Evolutionary conservation across 176 grass and related monocot genomes (phyloP).

Genomic region (Olyra latifolia): DNA sequence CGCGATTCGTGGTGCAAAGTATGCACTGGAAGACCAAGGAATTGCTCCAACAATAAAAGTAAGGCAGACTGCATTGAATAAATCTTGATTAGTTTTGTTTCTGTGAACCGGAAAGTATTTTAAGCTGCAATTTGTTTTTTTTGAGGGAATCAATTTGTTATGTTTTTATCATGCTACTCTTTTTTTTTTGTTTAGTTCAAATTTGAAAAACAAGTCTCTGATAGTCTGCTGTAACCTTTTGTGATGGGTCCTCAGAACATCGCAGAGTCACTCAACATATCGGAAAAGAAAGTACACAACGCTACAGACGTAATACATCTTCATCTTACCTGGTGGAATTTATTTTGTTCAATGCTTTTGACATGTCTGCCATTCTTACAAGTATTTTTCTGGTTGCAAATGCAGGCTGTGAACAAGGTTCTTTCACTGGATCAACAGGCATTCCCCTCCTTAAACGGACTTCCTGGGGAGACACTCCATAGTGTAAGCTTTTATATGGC

Average conservation of each 20-base stretch:
- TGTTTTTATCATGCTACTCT: not conserved
- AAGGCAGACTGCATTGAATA: slow-evolving; percentile 7
- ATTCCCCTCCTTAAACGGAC: slow-evolving; percentile 69
- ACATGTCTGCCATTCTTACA: slow-evolving; percentile 32
- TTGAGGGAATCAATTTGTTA: no score
- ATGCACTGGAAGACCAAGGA: slow-evolving; percentile 73
- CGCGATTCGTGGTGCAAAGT: slow-evolving; percentile 72
- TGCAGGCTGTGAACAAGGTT: slow-evolving; percentile 75
- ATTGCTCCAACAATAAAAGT: slow-evolving; percentile 80
- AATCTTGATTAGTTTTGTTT: slow-evolving; percentile 11
- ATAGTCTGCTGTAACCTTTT: slow-evolving; percentile 6
- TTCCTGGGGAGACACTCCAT: slow-evolving; percentile 80
- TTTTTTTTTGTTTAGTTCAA: not conserved
- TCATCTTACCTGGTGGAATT: not conserved
- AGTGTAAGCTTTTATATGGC: slow-evolving; percentile 50
- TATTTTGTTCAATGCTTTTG: not conserved
- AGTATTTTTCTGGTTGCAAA: slow-evolving; percentile 26
- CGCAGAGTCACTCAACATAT: slow-evolving; percentile 73
- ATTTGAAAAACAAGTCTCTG: not conserved
- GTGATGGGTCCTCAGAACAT: slow-evolving; percentile 64
- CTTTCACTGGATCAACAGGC: slow-evolving; percentile 89
- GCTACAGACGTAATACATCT: slow-evolving; percentile 57
- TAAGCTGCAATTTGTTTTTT: not conserved
- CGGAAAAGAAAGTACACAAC: slow-evolving; percentile 75
- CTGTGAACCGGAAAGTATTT: not conserved